Evolutionary conservation across 179 eudicot species (phyloP).

Genomic region (Beta lomatogona): DNA sequence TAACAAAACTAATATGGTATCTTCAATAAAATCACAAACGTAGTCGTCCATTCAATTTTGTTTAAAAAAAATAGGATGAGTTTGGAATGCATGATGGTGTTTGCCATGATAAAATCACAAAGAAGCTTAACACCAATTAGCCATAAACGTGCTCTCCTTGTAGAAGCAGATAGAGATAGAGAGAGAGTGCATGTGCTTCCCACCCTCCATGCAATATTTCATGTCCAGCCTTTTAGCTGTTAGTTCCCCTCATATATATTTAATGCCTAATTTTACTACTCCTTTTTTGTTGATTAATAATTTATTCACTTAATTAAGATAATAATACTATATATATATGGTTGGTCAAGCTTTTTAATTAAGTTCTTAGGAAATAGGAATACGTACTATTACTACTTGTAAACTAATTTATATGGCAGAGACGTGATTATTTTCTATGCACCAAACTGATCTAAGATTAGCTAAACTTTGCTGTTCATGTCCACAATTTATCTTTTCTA

Average conservation of each 20-base stretch:
- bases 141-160: constrained; percentile 9
- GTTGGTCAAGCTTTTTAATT: not conserved
- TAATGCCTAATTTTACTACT: not conserved
- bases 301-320: not conserved
- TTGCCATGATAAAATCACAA: constrained; percentile 22
- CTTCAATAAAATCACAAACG: not conserved
- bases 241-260: no score
- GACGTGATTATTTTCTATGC: constrained; percentile 25
- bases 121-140: not conserved
- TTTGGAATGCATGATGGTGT: constrained; percentile 36
- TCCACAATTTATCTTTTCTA: not conserved
- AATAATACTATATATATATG: no score
- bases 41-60: not conserved
- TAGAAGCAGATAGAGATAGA: no score
- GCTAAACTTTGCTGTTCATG: constrained; percentile 11
- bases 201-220: constrained; percentile 23
- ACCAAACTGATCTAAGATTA: not conserved
- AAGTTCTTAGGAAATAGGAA: not conserved
- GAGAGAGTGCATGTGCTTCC: constrained; percentile 32
- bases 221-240: constrained; percentile 1
- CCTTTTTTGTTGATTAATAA: not conserved
- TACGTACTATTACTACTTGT: not conserved
- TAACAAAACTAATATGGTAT: no score
- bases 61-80: not conserved
- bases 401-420: constrained; percentile 8